These are phyloP conservation scores for Nigrospora oryzae DNA, from an alignment of 2,329 filamentous ascomycete genomes.

Conservation along the genomic window DNA sequence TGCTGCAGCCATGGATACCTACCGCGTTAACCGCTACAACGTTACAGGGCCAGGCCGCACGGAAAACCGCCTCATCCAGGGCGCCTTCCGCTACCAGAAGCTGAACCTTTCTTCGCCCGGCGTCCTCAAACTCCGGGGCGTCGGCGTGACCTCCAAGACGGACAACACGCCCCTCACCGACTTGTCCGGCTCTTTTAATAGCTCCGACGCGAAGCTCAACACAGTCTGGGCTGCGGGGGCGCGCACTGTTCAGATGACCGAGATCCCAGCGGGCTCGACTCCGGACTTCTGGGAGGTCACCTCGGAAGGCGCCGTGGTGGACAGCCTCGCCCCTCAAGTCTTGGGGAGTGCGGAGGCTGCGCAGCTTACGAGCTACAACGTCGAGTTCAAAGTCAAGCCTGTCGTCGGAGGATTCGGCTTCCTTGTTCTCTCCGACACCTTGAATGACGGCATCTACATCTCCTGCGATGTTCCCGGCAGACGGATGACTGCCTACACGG, in stretches of 20 bases:
- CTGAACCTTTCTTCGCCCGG: constrained; percentile 22
- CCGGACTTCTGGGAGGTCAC: constrained; percentile 18
- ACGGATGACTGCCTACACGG: constrained; percentile 7
- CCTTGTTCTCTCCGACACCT: constrained; percentile 18
- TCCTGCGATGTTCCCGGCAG: constrained; percentile 11
- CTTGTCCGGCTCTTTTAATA: constrained; percentile 18
- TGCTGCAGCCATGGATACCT: constrained; percentile 26
- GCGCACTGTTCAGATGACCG: constrained; percentile 20
- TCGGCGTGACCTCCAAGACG: constrained; percentile 17
- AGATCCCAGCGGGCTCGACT: constrained; percentile 15
- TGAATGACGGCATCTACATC: constrained; percentile 20
- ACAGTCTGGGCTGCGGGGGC: constrained; percentile 21
- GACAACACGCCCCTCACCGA: constrained; percentile 13
- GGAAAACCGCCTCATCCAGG: constrained; percentile 25
- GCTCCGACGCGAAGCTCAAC: constrained; percentile 17
- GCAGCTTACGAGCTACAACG: constrained; percentile 11
- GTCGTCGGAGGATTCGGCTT: constrained; percentile 18
- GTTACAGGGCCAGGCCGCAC: constrained; percentile 13
- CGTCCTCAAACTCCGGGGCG: constrained; percentile 12
- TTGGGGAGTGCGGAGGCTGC: constrained; percentile 8
- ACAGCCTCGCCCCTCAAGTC: constrained; percentile 16
- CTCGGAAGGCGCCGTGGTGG: constrained; percentile 16
- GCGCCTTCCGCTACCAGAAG: constrained; percentile 26
- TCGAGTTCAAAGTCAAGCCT: constrained; percentile 18
- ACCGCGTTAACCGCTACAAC: constrained; percentile 24